Evolutionary conservation across 1,284 basidiomycete genomes (phyloP), one percentile per base, ranked within the genome.

Genomic region (Pholiota adiposa): DNA sequence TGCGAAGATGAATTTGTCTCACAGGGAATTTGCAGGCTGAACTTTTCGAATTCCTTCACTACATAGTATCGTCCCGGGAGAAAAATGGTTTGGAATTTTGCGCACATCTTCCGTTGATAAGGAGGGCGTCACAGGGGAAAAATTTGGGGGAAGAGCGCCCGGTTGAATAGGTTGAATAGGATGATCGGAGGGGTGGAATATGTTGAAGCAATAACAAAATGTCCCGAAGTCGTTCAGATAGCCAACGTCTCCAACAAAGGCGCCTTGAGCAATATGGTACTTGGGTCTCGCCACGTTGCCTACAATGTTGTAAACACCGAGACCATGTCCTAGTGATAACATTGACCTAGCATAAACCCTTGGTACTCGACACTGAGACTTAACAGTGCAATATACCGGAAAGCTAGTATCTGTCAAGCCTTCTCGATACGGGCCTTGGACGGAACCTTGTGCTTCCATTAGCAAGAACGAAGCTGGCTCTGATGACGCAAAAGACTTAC

Each of bases 171-270:
- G 7, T 25, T 53, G 31, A 16, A 40, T 27, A 18, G 60, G 18
- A 29, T 67, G 63, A 29, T 63, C 62, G n/a, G 58, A 58, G 11
- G 60, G 56, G 29, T 51, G 46, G 33, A 60, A 65, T 14, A 63
- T 54, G 46, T 67, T 67, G 62, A 67, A 67, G 16, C 63, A 52
- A 29, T 56, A 65, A 48, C 59, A 50, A 34, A 67, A 67, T 2
- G 34, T 18, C 5, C 66, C 66, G 18, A 49, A 21, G 2, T 50
- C 40, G 5, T 51, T 63, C 9, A 67, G 43, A 21, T 64, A 55
- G 0, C 66, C 66, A 31, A 67, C 64, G 43, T 65, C 66, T 0
- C 66, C 66, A 16, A 67, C 52, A 34, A 50, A 49, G 12, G 62
- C 60, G 14, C 66, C 66, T 31, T 31, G 29, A 19, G 16, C 51